phyloP scores from a whole-genome alignment of 768 basidiomycete genomes.

The Russula lepida region DNA sequence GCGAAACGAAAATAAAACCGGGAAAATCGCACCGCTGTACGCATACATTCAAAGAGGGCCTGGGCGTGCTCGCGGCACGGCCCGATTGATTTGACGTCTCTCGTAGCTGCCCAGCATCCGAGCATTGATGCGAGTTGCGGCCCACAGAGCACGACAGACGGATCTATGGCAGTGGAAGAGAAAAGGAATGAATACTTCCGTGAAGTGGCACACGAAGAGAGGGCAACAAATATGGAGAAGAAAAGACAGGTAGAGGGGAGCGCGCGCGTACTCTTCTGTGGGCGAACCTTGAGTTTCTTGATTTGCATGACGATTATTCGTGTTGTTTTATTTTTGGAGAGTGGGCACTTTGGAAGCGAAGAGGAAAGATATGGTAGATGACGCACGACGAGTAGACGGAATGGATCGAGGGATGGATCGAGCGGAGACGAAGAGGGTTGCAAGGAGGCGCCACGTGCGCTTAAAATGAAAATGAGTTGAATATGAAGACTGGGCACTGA shows the following conservation, averaged over 20 bases:
- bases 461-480: neutral
- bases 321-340: neutral
- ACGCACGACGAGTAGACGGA: neutral
- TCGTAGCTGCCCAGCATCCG: slow-evolving; percentile 74
- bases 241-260: neutral
- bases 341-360: neutral
- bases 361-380: neutral
- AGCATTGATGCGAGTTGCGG: slow-evolving; percentile 71
- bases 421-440: neutral
- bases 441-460: neutral
- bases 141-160: slow-evolving; percentile 45
- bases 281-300: slow-evolving; percentile 71
- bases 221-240: too few species aligned
- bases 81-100: slow-evolving; percentile 47
- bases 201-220: neutral
- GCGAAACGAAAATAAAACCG: slow-evolving; percentile 1
- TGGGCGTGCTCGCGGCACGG: slow-evolving; percentile 54
- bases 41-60: slow-evolving; percentile 72
- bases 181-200: slow-evolving; percentile 35
- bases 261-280: slow-evolving; percentile 52
- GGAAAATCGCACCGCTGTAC: slow-evolving; percentile 55
- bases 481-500: too few species aligned
- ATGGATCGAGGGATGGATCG: too few species aligned
- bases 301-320: slow-evolving; percentile 40
- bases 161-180: slow-evolving; percentile 27